phyloP scores from a whole-genome alignment of 176 grass and related monocot genomes.

The Thalia dealbata region DNA sequence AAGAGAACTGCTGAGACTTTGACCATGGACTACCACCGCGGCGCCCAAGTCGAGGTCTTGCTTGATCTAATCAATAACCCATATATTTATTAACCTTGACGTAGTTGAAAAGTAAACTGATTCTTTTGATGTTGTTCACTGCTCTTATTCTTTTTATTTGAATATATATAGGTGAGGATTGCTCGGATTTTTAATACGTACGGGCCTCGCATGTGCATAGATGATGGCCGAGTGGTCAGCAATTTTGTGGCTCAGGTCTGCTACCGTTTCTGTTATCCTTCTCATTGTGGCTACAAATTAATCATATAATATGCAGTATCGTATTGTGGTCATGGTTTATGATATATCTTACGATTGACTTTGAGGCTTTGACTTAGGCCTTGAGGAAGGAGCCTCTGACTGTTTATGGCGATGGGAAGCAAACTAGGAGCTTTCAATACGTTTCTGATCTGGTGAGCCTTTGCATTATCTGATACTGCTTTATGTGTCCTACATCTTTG shows the following conservation, averaged over 20 bases:
- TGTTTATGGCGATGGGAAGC: conserved; percentile 8
- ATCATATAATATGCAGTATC: not conserved
- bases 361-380: not conserved
- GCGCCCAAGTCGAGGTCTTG: conserved; percentile 6
- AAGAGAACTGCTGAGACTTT: conserved; percentile 12
- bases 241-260: conserved; percentile 9
- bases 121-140: not conserved
- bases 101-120: no score
- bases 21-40: conserved; percentile 15
- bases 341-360: not conserved
- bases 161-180: conserved; percentile 7
- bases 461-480: not conserved
- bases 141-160: not conserved
- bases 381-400: conserved; percentile 14
- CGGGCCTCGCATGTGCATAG: conserved; percentile 16
- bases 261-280: not conserved
- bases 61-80: not conserved
- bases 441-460: conserved; percentile 10
- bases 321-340: no score
- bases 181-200: conserved; percentile 16
- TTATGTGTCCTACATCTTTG: not conserved
- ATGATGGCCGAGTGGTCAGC: conserved; percentile 11
- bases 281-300: not conserved
- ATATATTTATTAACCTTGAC: not conserved
- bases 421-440: conserved; percentile 15